Base-by-base conservation (phyloP, 352 stramenopile genomes). In the Globisporangium nodosum region DNA sequence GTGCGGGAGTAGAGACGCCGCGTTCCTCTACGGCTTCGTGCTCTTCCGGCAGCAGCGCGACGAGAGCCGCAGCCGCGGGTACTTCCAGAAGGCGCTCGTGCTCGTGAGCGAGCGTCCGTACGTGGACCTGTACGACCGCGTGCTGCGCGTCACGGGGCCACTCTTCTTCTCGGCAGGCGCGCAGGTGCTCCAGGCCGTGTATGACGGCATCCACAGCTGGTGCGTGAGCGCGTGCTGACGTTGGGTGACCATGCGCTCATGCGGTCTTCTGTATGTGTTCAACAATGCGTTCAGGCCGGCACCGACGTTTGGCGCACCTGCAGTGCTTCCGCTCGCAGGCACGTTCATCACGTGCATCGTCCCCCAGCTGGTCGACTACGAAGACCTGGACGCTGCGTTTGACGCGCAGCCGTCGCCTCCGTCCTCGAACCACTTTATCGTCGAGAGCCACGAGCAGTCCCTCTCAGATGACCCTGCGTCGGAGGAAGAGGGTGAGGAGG, bases 81-180 rank as follows among this genome's bases (percentile, higher is more conserved):
- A 94, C 70, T 85, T 92, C 52, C 87, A 96, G 49, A 88, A 89
- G 50, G 74, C 87, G 24, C 61, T 96, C n/a, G 81, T 96, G n/a
- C 54, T 93, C 7, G 68, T 96, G 16, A 86, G 68, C 30, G 65
- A 74, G 1, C 74, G 78, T 39, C 85, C 87, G 3, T 94, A 80
- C 53, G 68, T 92, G 21, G 84, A 89, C 65, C 65, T 96, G 8
- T 92, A 90, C 49, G 80, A 92, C 33, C 81, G 83, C 47, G 69
- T 89, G 35, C 63, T 91, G 20, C 73, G 74, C 11, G 70, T 92
- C 40, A 66, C 88, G 13, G 87, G 83, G 0, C 87, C 85, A 50
- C 69, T 92, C 31, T 94, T 85, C 59, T 96, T 96, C 64, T 74
- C 90, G 55, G 70, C 70, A 5, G 87, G 85, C 4, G 73, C 74